phyloP scores from a whole-genome alignment of 2,329 filamentous ascomycete species.

The Leptographium procerum region DNA sequence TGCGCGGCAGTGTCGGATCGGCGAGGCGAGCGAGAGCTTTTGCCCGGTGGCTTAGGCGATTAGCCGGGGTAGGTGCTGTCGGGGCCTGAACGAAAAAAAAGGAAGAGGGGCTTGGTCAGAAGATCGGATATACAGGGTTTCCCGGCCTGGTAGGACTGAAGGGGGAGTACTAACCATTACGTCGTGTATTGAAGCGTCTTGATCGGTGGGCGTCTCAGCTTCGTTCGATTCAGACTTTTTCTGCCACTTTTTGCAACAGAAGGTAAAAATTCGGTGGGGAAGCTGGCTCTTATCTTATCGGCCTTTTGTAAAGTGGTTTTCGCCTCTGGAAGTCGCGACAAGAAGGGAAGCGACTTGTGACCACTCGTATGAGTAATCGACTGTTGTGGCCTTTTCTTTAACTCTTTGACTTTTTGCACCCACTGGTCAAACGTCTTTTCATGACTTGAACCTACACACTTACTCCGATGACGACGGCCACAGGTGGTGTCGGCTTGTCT shows the following conservation, averaged over 20 bases:
- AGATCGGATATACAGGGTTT: too few species aligned
- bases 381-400: too few species aligned
- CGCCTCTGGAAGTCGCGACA: background rate
- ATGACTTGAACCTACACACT: background rate
- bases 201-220: background rate
- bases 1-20: constrained; percentile 39
- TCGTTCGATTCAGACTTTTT: background rate
- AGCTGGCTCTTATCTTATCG: background rate
- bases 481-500: constrained; percentile 3
- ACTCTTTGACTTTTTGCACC: too few species aligned
- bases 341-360: background rate
- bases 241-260: background rate
- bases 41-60: constrained; percentile 21
- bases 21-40: constrained; percentile 41
- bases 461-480: background rate
- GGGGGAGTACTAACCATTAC: background rate
- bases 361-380: background rate
- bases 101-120: too few species aligned
- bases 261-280: background rate
- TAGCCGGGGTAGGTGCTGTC: constrained; percentile 9
- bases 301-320: background rate
- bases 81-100: constrained; percentile 12
- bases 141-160: background rate
- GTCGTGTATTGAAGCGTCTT: background rate
- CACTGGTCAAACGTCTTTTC: too few species aligned